Percentiles rank a stretch among this genome's conserved stretches.
Conservation (phyloP, 495 filamentous ascomycete species). For the Extremus antarcticus region DNA sequence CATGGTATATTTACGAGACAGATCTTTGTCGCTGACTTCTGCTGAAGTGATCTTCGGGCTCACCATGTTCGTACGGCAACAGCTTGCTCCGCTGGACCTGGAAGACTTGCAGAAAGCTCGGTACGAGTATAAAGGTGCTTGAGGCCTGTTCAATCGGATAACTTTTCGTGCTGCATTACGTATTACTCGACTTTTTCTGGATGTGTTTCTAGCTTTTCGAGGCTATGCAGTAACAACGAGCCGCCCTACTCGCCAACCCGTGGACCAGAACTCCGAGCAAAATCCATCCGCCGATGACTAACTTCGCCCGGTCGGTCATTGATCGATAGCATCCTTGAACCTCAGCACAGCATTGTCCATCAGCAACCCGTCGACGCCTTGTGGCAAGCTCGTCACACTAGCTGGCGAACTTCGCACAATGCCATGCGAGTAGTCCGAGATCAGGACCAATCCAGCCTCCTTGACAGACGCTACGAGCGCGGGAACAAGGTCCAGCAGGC, state of each 20-base stretch:
- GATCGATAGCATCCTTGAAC: slow-evolving; percentile 92
- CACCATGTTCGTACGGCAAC: slow-evolving; percentile 38
- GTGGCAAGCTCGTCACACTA: slow-evolving; percentile 33
- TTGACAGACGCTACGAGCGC: slow-evolving; percentile 88
- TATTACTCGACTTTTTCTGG: too few species aligned
- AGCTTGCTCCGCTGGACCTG: slow-evolving; percentile 47
- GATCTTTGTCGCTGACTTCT: background rate
- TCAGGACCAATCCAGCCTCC: slow-evolving; percentile 80
- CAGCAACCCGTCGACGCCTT: slow-evolving; percentile 77
- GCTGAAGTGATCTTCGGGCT: slow-evolving; percentile 34
- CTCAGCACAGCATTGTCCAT: slow-evolving; percentile 74
- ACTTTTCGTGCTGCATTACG: too few species aligned
- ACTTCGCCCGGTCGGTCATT: too few species aligned
- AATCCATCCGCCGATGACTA: too few species aligned
- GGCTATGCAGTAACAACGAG: background rate
- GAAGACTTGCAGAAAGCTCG: slow-evolving; percentile 42
- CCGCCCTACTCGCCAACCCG: background rate
- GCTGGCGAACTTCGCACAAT: slow-evolving; percentile 33
- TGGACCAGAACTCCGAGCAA: background rate
- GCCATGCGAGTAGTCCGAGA: slow-evolving; percentile 65
- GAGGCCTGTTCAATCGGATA: too few species aligned
- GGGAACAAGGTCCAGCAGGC: slow-evolving; percentile 77
- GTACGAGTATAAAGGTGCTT: slow-evolving; percentile 54
- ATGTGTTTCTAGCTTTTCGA: too few species aligned
- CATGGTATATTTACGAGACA: slow-evolving; percentile 3